Conservation (phyloP, 1,284 basidiomycete species). For the Ceratobasidium sp. region DNA sequence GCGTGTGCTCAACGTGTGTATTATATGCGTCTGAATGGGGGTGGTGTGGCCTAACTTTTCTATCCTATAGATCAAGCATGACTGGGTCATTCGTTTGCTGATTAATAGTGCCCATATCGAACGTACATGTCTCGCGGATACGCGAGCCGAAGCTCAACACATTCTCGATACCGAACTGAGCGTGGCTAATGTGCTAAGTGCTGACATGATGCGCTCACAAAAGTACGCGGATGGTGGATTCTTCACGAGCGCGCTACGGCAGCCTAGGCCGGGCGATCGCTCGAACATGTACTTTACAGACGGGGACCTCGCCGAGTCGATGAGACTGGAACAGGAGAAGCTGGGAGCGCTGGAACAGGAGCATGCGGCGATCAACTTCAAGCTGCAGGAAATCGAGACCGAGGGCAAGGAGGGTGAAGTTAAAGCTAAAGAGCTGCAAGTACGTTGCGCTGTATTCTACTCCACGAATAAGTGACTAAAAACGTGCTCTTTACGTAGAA, state of each 20-base stretch:
- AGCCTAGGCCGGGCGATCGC: constrained; percentile 13
- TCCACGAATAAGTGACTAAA: background rate
- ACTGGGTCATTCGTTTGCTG: constrained; percentile 83
- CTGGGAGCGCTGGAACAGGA: constrained; percentile 35
- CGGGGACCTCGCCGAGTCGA: constrained; percentile 14
- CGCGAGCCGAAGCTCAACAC: constrained; percentile 71
- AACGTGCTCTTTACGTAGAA: constrained; percentile 51
- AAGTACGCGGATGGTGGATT: constrained; percentile 71
- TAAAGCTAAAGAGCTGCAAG: constrained; percentile 39
- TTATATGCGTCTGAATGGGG: constrained; percentile 1
- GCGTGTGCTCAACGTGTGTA: constrained; percentile 83
- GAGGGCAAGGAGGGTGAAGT: constrained; percentile 21
- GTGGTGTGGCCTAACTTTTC: background rate
- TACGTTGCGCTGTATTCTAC: background rate
- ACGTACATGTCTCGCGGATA: constrained; percentile 73
- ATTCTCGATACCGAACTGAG: constrained; percentile 63
- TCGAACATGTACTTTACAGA: constrained; percentile 37
- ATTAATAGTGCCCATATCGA: constrained; percentile 85
- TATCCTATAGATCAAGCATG: constrained; percentile 74
- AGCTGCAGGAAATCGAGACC: constrained; percentile 27
- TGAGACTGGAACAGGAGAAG: constrained; percentile 33
- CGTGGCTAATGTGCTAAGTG: constrained; percentile 28
- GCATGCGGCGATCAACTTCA: constrained; percentile 24
- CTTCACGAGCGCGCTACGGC: constrained; percentile 37
- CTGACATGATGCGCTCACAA: constrained; percentile 52